These are phyloP conservation scores for Zopfia rhizophila DNA, from an alignment of 2,329 filamentous ascomycete species.

Conservation along the genomic window DNA sequence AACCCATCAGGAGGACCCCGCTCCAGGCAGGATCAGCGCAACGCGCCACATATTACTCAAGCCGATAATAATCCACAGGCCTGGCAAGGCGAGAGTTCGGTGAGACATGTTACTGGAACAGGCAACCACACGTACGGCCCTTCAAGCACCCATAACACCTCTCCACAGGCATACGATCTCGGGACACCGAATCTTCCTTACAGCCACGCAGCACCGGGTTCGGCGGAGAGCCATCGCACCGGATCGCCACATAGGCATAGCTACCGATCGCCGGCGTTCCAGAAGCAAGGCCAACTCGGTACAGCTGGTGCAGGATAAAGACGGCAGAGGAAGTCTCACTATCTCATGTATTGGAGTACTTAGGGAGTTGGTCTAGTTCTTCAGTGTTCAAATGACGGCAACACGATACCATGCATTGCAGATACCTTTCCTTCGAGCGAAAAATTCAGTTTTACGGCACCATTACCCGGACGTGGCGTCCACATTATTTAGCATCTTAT, in stretches of 20 bases:
- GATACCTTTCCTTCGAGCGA: slow-evolving; percentile 21
- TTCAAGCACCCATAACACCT: slow-evolving; percentile 37
- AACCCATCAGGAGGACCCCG: slow-evolving; percentile 58
- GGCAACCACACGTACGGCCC: slow-evolving; percentile 25
- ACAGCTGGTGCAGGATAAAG: slow-evolving; percentile 48
- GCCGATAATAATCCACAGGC: slow-evolving; percentile 90
- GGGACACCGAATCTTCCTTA: slow-evolving; percentile 47
- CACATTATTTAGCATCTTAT: slow-evolving; percentile 15
- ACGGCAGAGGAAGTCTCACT: neutral
- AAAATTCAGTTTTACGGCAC: slow-evolving; percentile 16
- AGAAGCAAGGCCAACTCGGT: slow-evolving; percentile 48
- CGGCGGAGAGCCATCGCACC: slow-evolving; percentile 46
- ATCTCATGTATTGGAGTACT: slow-evolving; percentile 35
- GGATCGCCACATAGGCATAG: slow-evolving; percentile 51
- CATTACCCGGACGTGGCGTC: slow-evolving; percentile 2
- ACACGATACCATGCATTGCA: slow-evolving; percentile 28
- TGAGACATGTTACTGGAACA: slow-evolving; percentile 72
- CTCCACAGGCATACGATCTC: slow-evolving; percentile 43
- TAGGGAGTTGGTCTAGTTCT: slow-evolving; percentile 30
- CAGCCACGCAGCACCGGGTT: slow-evolving; percentile 44
- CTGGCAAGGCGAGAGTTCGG: slow-evolving; percentile 85
- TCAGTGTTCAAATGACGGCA: slow-evolving; percentile 17
- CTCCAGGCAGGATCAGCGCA: slow-evolving; percentile 62
- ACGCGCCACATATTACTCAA: slow-evolving; percentile 69
- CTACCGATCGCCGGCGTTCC: slow-evolving; percentile 49